Base-by-base conservation (phyloP, 2,329 filamentous ascomycete species). In the Scortechinia acanthostroma region DNA sequence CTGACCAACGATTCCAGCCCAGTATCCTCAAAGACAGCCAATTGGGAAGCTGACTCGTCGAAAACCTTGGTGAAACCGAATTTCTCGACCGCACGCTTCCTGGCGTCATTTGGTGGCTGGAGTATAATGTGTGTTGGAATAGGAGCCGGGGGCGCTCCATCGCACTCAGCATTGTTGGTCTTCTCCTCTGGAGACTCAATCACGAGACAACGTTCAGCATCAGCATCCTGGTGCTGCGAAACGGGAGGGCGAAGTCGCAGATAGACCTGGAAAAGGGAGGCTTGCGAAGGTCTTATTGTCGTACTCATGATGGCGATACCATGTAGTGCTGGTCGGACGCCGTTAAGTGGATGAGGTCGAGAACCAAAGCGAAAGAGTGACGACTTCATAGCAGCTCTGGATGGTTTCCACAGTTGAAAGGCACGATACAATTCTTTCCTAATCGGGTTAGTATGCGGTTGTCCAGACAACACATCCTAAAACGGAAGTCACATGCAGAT, bases 61-160 rank as follows among this genome's bases (percentile, higher is more conserved):
- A 97, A 96, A 1, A 98, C 90, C 50, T 81, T 81, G 0, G 93
- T 98, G 58, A 98, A 98, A 2, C 84, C 88, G 60, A 97, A 98
- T 59, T 86, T 89, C 63, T 98, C 93, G 25, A 96, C 80, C 1
- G 91, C 90, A 42, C 91, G 80, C 53, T 91, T 88, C 46, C 91
- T 40, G 13, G 35, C 78, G 49, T 96, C 91, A 50, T 82, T 86
- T 2, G 89, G 87, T 1, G 91, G 90, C 53, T 88, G 87, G 15
- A 91, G 63, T 0, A 82, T 88, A 51, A 91, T 85, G 58, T 89
- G 83, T 1, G 80, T 87, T 0, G 85, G 73, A 20, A 56, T 61
- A 37, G 57, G 64, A 49, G 57, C 63, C 44, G 60, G 52, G 20
- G 17, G 6, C 6, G 14, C 35, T 6, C 20, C 10, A 17, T 40